These are phyloP conservation scores for Penicillium argentinense DNA, from an alignment of 495 filamentous ascomycete genomes.

Conservation along the genomic window DNA sequence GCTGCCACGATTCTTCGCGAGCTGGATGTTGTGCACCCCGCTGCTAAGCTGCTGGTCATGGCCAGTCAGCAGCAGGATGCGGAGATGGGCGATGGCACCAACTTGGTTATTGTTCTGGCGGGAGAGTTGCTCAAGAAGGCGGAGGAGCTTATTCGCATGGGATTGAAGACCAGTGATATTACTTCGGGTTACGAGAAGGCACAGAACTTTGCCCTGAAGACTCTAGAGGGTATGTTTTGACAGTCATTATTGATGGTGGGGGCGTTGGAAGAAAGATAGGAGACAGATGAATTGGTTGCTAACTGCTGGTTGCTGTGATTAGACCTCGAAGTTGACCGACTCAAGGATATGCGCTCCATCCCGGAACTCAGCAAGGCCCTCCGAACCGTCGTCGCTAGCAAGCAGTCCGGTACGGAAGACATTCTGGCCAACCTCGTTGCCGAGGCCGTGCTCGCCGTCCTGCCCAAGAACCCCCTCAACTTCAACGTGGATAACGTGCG, in stretches of 20 bases:
- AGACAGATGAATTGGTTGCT: slow-evolving; percentile 5
- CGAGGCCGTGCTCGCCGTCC: slow-evolving; percentile 89
- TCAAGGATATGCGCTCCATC: slow-evolving; percentile 75
- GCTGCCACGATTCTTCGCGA: slow-evolving; percentile 96
- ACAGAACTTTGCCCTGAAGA: slow-evolving; percentile 78
- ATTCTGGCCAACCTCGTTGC: slow-evolving; percentile 81
- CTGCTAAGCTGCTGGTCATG: slow-evolving; percentile 98
- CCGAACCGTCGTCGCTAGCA: slow-evolving; percentile 90
- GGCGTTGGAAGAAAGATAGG: no score
- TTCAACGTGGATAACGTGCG: slow-evolving; percentile 99
- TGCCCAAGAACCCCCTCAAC: slow-evolving; percentile 95
- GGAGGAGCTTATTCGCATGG: slow-evolving; percentile 92
- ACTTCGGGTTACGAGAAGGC: slow-evolving; percentile 94
- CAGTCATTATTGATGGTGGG: background rate
- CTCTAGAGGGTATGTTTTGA: slow-evolving; percentile 65
- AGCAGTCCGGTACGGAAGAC: slow-evolving; percentile 93
- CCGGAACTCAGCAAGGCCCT: slow-evolving; percentile 92
- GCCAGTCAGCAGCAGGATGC: slow-evolving; percentile 97
- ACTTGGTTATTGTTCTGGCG: slow-evolving; percentile 93
- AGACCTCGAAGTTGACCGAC: slow-evolving; percentile 89
- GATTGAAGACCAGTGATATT: slow-evolving; percentile 95
- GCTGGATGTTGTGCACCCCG: slow-evolving; percentile 97
- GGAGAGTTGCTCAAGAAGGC: slow-evolving; percentile 97
- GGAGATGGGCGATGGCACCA: slow-evolving; percentile 99
- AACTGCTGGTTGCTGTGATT: slow-evolving; percentile 1